Evolutionary conservation across 1,139 yeast genomes (phyloP).

Genomic region (Candida sp.): DNA sequence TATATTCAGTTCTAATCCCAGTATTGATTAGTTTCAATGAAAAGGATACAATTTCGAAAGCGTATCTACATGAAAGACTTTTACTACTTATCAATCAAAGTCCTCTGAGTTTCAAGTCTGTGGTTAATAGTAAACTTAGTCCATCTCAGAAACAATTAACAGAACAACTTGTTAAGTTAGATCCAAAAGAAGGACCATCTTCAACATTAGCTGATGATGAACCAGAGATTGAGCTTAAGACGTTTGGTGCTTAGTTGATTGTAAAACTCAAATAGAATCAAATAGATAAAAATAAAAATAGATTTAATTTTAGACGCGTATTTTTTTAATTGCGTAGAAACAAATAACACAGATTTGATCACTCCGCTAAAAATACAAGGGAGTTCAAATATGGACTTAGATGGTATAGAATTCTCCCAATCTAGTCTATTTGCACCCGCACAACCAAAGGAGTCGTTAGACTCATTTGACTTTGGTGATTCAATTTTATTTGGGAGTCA

Average conservation of each 20-base stretch:
- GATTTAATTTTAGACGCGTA: too few relatives aligned
- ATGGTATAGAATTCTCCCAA: slow-evolving; percentile 9
- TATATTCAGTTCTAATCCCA: slow-evolving; percentile 48
- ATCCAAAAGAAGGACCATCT: slow-evolving; percentile 5
- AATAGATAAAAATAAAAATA: too few relatives aligned
- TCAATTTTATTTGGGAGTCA: slow-evolving; percentile 3
- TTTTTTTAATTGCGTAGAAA: too few relatives aligned
- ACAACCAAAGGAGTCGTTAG: neutral
- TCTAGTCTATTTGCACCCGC: slow-evolving; percentile 10
- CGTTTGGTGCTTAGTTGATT: slow-evolving; percentile 19
- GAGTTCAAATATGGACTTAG: neutral
- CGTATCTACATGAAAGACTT: slow-evolving; percentile 50
- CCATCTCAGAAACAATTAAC: slow-evolving; percentile 34
- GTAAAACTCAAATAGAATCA: too few relatives aligned
- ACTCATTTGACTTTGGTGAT: slow-evolving; percentile 3
- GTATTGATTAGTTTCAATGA: slow-evolving; percentile 41
- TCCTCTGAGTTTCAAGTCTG: slow-evolving; percentile 52
- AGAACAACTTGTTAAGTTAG: slow-evolving; percentile 37
- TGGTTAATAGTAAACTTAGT: slow-evolving; percentile 35
- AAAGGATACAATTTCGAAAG: slow-evolving; percentile 18
- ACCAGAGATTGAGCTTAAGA: slow-evolving; percentile 32
- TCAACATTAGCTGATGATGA: slow-evolving; percentile 11
- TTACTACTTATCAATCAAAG: slow-evolving; percentile 48
- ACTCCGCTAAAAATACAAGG: neutral
- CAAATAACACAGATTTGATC: too few relatives aligned